These are phyloP conservation scores for Aspergillus pseudoterreus DNA, from an alignment of 2,329 filamentous ascomycete species.

Conservation along the genomic window DNA sequence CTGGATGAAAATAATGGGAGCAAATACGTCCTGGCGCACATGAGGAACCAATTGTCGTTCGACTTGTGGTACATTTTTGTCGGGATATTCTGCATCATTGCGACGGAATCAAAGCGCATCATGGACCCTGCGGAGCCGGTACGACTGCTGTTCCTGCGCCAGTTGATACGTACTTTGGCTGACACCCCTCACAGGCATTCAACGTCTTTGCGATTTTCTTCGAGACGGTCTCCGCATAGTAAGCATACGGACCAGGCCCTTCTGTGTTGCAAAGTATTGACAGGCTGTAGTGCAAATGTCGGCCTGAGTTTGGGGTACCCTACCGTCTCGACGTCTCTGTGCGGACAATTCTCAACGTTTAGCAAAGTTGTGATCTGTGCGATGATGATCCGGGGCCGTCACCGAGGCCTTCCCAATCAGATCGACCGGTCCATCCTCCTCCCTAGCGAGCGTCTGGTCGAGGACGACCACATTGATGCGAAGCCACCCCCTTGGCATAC, in stretches of 20 bases:
- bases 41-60: slow-evolving; percentile 61
- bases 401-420: slow-evolving; percentile 53
- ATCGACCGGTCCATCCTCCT: slow-evolving; percentile 47
- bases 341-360: slow-evolving; percentile 45
- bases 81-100: slow-evolving; percentile 55
- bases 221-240: slow-evolving; percentile 41
- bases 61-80: slow-evolving; percentile 64
- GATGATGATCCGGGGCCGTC: slow-evolving; percentile 55
- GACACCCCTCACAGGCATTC: slow-evolving; percentile 29
- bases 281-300: slow-evolving; percentile 27
- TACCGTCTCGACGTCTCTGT: slow-evolving; percentile 25
- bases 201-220: slow-evolving; percentile 55
- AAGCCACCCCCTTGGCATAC: not conserved
- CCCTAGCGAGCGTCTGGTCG: slow-evolving; percentile 21
- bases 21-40: slow-evolving; percentile 51
- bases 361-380: slow-evolving; percentile 54
- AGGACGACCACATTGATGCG: slow-evolving; percentile 11
- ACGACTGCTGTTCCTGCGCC: slow-evolving; percentile 1
- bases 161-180: not conserved
- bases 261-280: slow-evolving; percentile 3
- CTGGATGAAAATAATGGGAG: slow-evolving; percentile 25
- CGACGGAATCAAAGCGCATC: slow-evolving; percentile 48
- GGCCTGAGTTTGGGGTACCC: slow-evolving; percentile 33
- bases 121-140: slow-evolving; percentile 24
- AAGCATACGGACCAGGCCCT: slow-evolving; percentile 6